Evolutionary conservation across 176 grass and related monocot species (phyloP), one percentile per base, ranked within the genome.

Genomic region (Elaeis guineensis): DNA sequence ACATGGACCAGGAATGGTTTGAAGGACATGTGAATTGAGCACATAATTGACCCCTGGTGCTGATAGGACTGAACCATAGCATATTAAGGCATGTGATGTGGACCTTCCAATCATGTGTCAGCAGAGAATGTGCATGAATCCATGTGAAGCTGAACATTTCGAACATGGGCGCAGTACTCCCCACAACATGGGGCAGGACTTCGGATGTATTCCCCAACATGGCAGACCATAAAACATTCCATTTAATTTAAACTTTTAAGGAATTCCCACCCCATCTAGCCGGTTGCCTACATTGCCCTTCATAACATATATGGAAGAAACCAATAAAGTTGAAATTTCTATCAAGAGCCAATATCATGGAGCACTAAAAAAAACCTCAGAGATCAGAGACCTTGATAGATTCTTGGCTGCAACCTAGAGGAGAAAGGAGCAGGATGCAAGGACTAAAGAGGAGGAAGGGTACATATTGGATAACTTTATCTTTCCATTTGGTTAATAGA

Each of bases 61-160:
- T 18, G 58, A 61, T 26, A 39, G 39, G 58, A 61, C 30, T 24
- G 51, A 67, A 28, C 17, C 17, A 17, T 32, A 28, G 25, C 17
- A 17, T 32, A 55, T 26, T 16, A 19, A 18, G 16, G 17, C 64
- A 67, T 67, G 64, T 67, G 64, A 67, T 67, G 51, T 21, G 64
- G 64, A 25, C 49, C 24, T 54, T 54, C 48, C 6, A 17, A 3
- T 65, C 18, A 20, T 24, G 19, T 65, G 21, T 28, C 64, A 30
- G 24, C 48, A 65, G 15, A n/a, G 21, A 14, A 51, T 51, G 3
- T 19, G 48, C 64, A 67, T 50, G 4, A n/a, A 25, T 24, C 39
- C 69, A 54, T 73, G 70, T 73, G 70, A 58, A 73, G 22, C 54
- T 53, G 57, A 73, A 32, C 58, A 44, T 44, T 21, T 50, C 62